phyloP scores from a whole-genome alignment of 306 rosid species.

The Neltuma alba region DNA sequence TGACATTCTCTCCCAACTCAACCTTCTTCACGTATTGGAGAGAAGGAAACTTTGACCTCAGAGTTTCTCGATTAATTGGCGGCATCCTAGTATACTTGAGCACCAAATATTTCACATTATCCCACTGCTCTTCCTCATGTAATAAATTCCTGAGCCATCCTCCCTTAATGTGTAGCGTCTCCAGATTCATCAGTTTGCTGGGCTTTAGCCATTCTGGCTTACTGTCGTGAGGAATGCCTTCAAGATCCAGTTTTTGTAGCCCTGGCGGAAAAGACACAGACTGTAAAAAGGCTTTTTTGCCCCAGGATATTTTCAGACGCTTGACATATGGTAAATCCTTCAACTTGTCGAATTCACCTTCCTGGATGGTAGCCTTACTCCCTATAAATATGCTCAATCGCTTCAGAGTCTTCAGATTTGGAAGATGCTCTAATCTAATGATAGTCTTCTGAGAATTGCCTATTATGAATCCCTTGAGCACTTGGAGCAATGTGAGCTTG shows the following conservation, averaged over 20 bases:
- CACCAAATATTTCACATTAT: no score
- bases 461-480: constrained; percentile 47
- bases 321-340: background rate
- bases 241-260: constrained; percentile 21
- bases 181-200: background rate
- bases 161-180: constrained; percentile 32
- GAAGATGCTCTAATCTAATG: constrained; percentile 12
- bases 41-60: no score
- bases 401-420: background rate
- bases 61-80: background rate
- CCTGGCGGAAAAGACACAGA: background rate
- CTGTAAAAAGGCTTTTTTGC: background rate
- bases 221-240: background rate
- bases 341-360: background rate
- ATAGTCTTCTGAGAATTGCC: background rate
- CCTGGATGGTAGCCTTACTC: background rate
- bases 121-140: no score
- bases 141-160: background rate
- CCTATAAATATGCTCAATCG: constrained; percentile 38
- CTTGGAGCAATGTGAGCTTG: constrained; percentile 40
- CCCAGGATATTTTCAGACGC: constrained; percentile 39
- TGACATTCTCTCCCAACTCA: no score
- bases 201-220: constrained; percentile 26
- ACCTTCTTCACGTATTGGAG: no score
- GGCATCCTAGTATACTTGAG: no score